phyloP scores from a whole-genome alignment of 768 basidiomycete genomes.

The Leccinum subgranulosum region DNA sequence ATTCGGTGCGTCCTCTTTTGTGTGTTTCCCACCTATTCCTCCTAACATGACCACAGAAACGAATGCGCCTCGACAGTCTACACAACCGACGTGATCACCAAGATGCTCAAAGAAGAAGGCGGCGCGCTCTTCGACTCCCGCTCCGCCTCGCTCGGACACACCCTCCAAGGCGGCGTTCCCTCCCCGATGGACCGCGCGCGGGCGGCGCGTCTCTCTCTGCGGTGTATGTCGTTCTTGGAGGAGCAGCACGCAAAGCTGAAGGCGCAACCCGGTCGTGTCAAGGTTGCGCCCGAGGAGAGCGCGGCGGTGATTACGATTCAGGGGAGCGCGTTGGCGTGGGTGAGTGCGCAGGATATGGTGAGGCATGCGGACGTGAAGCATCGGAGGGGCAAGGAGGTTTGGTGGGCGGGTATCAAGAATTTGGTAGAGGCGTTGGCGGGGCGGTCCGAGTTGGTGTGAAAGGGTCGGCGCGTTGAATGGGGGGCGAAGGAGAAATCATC shows the following conservation, averaged over 20 bases:
- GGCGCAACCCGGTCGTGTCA: conserved; percentile 48
- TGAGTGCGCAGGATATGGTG: conserved; percentile 81
- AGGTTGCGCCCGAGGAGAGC: conserved; percentile 57
- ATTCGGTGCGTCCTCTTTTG: conserved; percentile 59
- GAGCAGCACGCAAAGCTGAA: conserved; percentile 60
- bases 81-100: conserved; percentile 86
- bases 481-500: neutral
- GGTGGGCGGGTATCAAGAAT: conserved; percentile 73
- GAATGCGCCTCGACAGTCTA: conserved; percentile 87
- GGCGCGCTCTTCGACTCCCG: conserved; percentile 88
- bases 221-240: conserved; percentile 95
- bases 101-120: conserved; percentile 96
- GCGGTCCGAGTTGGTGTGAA: conserved; percentile 50
- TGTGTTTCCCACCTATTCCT: neutral
- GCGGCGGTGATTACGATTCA: conserved; percentile 94
- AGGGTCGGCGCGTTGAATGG: neutral
- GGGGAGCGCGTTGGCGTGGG: conserved; percentile 75
- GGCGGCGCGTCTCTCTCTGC: conserved; percentile 83
- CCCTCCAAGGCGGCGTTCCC: conserved; percentile 92
- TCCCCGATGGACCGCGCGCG: conserved; percentile 93
- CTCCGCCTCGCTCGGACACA: conserved; percentile 95
- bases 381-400: conserved; percentile 69
- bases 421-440: conserved; percentile 75
- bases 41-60: conserved; percentile 47
- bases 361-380: conserved; percentile 88